These are phyloP conservation scores for Paramyrothecium sp. DNA, from an alignment of 2,329 filamentous ascomycete species.

Conservation along the genomic window DNA sequence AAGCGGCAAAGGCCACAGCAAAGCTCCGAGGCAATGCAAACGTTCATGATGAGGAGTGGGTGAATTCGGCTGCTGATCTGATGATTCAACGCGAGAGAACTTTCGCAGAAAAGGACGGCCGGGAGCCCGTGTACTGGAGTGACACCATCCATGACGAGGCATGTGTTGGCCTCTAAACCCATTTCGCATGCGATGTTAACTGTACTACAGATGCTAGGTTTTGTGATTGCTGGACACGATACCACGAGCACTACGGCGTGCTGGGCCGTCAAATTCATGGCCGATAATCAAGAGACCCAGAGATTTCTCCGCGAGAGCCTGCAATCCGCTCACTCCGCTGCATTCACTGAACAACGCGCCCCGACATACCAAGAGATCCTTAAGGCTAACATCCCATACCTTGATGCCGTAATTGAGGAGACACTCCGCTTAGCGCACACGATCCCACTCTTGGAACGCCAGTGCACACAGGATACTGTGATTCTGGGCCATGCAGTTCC, in stretches of 20 bases:
- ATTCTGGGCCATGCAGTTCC: conserved; percentile 24
- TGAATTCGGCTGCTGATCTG: conserved; percentile 26
- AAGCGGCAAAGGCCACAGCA: conserved; percentile 2
- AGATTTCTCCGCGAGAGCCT: conserved; percentile 16
- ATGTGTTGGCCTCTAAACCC: neutral
- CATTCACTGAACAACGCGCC: conserved; percentile 9
- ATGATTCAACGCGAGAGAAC: conserved; percentile 29
- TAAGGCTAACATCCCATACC: conserved; percentile 17
- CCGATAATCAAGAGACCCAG: conserved; percentile 11
- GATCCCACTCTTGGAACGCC: conserved; percentile 19
- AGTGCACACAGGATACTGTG: conserved; percentile 19
- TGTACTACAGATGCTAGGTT: conserved; percentile 3
- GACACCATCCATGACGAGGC: conserved; percentile 26
- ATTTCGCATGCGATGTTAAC: neutral
- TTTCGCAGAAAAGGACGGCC: conserved; percentile 23
- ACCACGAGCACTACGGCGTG: conserved; percentile 15
- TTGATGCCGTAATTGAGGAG: conserved; percentile 31
- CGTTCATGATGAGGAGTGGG: neutral
- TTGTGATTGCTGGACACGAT: conserved; percentile 16
- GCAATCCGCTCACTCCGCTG: conserved; percentile 10
- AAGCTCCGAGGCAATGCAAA: neutral
- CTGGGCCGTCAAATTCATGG: conserved; percentile 18
- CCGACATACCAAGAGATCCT: conserved; percentile 24
- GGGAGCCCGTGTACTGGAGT: conserved; percentile 21
- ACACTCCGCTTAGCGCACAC: conserved; percentile 23